Base-by-base conservation (phyloP, 164 flowering plant genomes). In the Magnolia kwangsiensis region DNA sequence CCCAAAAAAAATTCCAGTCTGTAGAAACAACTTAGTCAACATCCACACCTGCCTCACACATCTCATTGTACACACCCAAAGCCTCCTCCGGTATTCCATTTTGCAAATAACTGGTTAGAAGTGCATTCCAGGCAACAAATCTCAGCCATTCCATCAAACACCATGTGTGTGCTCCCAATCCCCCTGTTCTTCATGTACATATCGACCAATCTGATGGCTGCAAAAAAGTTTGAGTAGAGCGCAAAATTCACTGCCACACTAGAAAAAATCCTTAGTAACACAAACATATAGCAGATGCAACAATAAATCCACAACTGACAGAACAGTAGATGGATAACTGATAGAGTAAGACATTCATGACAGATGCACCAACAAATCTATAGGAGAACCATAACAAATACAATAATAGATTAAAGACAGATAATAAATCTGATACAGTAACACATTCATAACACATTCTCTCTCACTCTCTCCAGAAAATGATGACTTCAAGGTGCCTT, bases 401-500 rank as follows among this genome's bases (percentile, higher is more conserved):
- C 29, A 27, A 27, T 27, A 27, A 27, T 2, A 27, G 29, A 27
- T 27, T 27, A 2, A 27, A 1, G 29, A 1, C 2, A 27, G 29
- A 1, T 27, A 1, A 27, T 27, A 27, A 27, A 27, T 19, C 29
- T 27, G 29, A 27, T 1, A 27, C 2, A 27, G 29, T 27, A 27
- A 27, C 29, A 27, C 29, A 27, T 27, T 27, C 29, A 27, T 27
- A 27, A 27, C 29, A 27, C 29, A 27, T 27, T 27, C 29, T 27
- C 29, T 27, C 29, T 27, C 29, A 0, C 29, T 27, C 29, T 27
- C 29, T 27, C 29, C 29, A 27, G 29, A 27, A 27, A 27, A 27
- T 27, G 81, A 79, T 78, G 58, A 79, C 81, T 19, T 79, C 81
- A 67, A 81, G 81, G 74, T 82, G 87, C 63, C 78, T 85, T 67